Conservation (phyloP, 179 eudicot genomes). For the Pouteria campechiana region DNA sequence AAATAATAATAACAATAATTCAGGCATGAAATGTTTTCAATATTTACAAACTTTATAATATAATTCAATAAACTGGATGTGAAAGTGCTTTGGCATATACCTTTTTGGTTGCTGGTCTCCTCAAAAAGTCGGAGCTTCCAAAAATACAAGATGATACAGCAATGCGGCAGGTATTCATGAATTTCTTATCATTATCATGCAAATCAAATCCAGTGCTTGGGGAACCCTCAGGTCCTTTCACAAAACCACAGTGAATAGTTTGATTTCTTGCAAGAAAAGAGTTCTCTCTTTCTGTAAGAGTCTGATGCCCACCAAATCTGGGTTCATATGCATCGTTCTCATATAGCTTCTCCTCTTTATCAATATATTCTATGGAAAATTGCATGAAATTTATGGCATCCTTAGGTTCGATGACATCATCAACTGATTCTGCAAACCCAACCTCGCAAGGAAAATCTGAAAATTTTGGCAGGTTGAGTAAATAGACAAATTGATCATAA, state of each 20-base stretch:
- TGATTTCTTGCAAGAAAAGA: conserved; percentile 64
- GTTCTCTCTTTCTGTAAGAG: conserved; percentile 67
- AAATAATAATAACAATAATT: no score
- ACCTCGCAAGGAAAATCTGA: conserved; percentile 70
- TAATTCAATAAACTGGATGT: no score
- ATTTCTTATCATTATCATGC: conserved; percentile 54
- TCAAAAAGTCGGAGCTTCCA: conserved; percentile 92
- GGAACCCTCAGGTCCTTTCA: conserved; percentile 55
- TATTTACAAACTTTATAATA: no score
- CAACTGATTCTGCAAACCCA: conserved; percentile 43
- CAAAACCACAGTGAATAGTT: conserved; percentile 92
- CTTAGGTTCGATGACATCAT: conserved; percentile 51
- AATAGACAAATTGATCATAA: no score
- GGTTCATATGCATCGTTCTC: conserved; percentile 24
- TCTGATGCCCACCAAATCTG: conserved; percentile 89
- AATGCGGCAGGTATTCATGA: conserved; percentile 60
- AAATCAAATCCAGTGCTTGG: conserved; percentile 73
- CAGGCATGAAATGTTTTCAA: no score
- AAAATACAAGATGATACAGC: conserved; percentile 95
- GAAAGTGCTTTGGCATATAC: no score
- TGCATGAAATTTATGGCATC: conserved; percentile 43
- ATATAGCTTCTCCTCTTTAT: conserved; percentile 37
- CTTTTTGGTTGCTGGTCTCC: conserved; percentile 86
- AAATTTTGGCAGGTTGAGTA: no score
- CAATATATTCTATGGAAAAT: conserved; percentile 46